phyloP scores from a whole-genome alignment of 176 grass and related monocot genomes.

The Lolium multiflorum region DNA sequence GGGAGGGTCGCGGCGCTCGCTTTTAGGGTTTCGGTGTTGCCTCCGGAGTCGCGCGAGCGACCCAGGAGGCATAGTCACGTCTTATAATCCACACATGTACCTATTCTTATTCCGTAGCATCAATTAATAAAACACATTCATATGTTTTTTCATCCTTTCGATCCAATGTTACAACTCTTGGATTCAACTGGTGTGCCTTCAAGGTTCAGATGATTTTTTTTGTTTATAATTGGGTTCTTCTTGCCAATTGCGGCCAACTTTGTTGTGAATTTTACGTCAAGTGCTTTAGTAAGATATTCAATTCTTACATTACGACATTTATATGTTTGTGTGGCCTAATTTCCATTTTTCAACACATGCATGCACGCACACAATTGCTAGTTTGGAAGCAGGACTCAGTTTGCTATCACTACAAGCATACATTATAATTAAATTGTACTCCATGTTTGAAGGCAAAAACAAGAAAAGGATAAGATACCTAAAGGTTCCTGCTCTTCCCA shows the following conservation, averaged over 20 bases:
- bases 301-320: background rate
- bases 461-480: conserved; percentile 52
- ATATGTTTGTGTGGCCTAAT: background rate
- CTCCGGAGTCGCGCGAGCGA: too few species aligned
- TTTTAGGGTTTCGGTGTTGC: too few species aligned
- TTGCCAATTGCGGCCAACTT: background rate
- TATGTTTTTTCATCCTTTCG: background rate
- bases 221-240: background rate
- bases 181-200: background rate
- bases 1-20: too few species aligned
- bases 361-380: background rate
- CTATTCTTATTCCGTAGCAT: background rate
- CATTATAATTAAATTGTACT: background rate
- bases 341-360: background rate
- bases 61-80: too few species aligned
- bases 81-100: background rate
- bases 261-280: background rate
- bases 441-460: background rate
- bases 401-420: conserved; percentile 11
- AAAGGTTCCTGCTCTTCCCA: conserved; percentile 74
- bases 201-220: background rate
- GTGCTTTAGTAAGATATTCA: background rate
- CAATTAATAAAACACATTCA: background rate
- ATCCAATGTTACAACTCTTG: background rate
- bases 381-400: background rate